Base-by-base conservation (phyloP, 2,329 filamentous ascomycete genomes). In the Amauroascus niger region DNA sequence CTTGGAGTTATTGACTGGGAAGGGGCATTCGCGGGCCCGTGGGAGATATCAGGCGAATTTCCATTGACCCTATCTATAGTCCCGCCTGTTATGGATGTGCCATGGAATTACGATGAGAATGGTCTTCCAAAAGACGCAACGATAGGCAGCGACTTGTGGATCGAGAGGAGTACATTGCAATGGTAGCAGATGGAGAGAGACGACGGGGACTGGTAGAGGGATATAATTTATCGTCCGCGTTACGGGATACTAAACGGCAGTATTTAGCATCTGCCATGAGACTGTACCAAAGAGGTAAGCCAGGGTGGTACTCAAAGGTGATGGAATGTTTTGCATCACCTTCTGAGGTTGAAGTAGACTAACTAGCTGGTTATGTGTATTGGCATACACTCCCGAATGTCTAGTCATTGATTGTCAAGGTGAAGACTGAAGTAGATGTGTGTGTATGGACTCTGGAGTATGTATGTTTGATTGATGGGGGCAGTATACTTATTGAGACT, bases 1-100 rank as follows among this genome's bases (percentile, higher is more conserved):
- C 53, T 63, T 7, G 62, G 58, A 33, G 53, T 68, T 37, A 66
- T 69, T 43, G 65, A 69, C 56, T 69, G 65, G 67, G 63, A 68
- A 55, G 57, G 56, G 8, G 61, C 64, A 22, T 62, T 56, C 30
- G 61, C 63, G 0, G 44, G 59, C 5, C 64, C 63, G 8, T 59
- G 55, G 56, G 61, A 64, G 49, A 6, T 32, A 32, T 55, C 64
- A 9, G 54, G 62, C 6, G 55, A 35, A 3, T 61, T 59, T 41
- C 64, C 62, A 2, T 39, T 22, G 11, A 62, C 62, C 30, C 55
- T 65, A 11, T 28, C 32, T 32, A 4, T 39, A 16, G 32, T 39
- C 41, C 51, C 51, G 8, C 24, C 40, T 6, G 9, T 24, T 20
- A 53, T 53, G 51, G 43, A 53, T 40, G 32, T 28, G 30, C 51